These are phyloP conservation scores for Friedmanniomyces endolithicus DNA, from an alignment of 495 filamentous ascomycete species.

Conservation along the genomic window DNA sequence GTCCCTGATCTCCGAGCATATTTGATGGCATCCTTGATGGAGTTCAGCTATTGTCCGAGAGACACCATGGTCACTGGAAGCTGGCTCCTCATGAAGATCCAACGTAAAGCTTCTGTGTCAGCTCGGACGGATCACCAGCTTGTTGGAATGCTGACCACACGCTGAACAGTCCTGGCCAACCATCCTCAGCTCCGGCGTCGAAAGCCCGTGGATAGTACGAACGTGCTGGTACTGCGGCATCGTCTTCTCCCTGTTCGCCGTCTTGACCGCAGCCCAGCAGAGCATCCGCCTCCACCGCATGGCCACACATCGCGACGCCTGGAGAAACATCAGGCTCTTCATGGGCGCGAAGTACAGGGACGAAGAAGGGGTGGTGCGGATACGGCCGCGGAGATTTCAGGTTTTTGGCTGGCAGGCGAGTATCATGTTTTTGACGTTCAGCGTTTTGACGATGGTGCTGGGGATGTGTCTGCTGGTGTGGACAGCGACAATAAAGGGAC, in stretches of 20 bases:
- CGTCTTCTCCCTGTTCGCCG: conserved; percentile 20
- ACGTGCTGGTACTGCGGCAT: conserved; percentile 24
- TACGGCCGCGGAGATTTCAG: conserved; percentile 11
- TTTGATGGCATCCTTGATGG: too few relatives aligned
- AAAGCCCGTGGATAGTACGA: conserved; percentile 21
- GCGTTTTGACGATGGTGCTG: conserved; percentile 21
- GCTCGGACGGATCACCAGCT: too few relatives aligned
- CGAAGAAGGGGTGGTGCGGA: neutral
- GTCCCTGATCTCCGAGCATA: too few relatives aligned
- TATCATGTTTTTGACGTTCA: conserved; percentile 20
- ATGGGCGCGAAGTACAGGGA: conserved; percentile 5
- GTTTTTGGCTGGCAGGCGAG: conserved; percentile 25
- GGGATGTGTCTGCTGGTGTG: conserved; percentile 26
- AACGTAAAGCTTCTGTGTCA: too few relatives aligned
- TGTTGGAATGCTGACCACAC: too few relatives aligned
- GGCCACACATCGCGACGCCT: conserved; percentile 18
- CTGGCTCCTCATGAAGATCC: too few relatives aligned
- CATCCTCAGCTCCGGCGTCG: conserved; percentile 16
- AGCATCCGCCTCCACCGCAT: conserved; percentile 25
- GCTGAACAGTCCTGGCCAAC: conserved; percentile 22
- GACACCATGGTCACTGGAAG: too few relatives aligned
- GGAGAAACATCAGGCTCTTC: conserved; percentile 16
- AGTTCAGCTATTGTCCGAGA: too few relatives aligned
- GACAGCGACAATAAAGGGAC: conserved; percentile 1
- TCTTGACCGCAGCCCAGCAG: conserved; percentile 23